A percentile compares a stretch with the other conserved stretches of the same genome.
Conservation (phyloP, 176 grass and related monocot species). For the Musa itinerans region DNA sequence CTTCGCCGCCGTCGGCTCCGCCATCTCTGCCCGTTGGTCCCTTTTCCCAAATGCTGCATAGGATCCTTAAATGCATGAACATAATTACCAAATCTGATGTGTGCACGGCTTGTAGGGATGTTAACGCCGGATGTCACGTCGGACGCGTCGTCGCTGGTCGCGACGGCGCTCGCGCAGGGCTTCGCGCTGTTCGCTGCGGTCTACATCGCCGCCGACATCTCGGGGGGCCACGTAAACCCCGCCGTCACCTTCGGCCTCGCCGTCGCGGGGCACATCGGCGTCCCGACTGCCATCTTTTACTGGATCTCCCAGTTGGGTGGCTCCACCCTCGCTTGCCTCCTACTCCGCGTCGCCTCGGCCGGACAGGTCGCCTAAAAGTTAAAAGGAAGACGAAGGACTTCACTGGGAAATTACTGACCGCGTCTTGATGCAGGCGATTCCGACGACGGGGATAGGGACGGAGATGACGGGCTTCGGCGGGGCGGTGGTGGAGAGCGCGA, state of each 20-base stretch:
- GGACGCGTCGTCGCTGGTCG: slow-evolving; percentile 48
- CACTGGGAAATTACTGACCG: neutral
- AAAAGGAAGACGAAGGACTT: neutral
- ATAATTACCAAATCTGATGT: no score
- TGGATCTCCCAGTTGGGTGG: slow-evolving; percentile 65
- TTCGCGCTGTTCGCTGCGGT: slow-evolving; percentile 59
- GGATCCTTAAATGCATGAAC: no score
- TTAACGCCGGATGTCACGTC: slow-evolving; percentile 32
- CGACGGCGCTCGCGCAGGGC: slow-evolving; percentile 49
- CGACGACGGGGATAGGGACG: slow-evolving; percentile 56
- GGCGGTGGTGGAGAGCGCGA: slow-evolving; percentile 40
- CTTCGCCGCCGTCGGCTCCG: slow-evolving; percentile 57
- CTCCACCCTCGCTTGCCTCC: slow-evolving; percentile 62
- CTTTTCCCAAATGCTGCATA: no score
- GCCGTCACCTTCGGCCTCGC: slow-evolving; percentile 78
- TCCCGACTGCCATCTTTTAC: slow-evolving; percentile 54
- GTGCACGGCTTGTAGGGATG: slow-evolving; percentile 40
- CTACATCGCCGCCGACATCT: slow-evolving; percentile 52
- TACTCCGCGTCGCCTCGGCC: slow-evolving; percentile 49
- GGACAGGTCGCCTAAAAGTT: slow-evolving; percentile 32
- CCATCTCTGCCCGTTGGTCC: slow-evolving; percentile 41
- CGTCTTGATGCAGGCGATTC: slow-evolving; percentile 37
- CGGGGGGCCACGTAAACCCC: slow-evolving; percentile 83
- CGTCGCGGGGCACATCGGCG: slow-evolving; percentile 43
- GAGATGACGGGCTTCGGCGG: slow-evolving; percentile 87